Percentiles rank a stretch among this genome's conserved stretches.
phyloP scores from a whole-genome alignment of 768 basidiomycete species.

The Dentipellis fragilis region DNA sequence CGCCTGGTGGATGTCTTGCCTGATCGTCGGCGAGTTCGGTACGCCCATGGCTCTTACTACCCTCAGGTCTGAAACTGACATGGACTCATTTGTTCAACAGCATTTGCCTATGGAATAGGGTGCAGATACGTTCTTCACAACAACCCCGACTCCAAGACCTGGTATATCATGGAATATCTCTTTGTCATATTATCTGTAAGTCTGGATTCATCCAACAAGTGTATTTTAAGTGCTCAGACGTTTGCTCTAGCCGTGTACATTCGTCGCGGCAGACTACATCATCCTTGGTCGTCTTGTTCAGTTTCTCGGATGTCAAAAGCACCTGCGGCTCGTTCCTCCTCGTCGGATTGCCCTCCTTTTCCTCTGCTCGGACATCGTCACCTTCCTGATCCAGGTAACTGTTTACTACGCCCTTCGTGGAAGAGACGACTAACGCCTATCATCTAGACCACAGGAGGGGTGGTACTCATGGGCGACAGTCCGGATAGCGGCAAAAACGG shows the following conservation, averaged over 20 bases:
- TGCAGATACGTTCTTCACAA: conserved; percentile 45
- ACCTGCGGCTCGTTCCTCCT: conserved; percentile 33
- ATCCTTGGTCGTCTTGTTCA: conserved; percentile 52
- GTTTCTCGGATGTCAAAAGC: conserved; percentile 34
- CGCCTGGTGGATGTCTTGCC: conserved; percentile 19
- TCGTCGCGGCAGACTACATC: conserved; percentile 61
- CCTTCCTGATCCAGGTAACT: conserved; percentile 54
- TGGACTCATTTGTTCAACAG: conserved; percentile 21
- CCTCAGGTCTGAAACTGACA: neutral
- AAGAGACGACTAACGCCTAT: too few relatives aligned
- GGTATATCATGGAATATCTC: conserved; percentile 49
- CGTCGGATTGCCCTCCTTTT: conserved; percentile 46
- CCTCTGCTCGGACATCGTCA: conserved; percentile 51
- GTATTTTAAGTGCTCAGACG: neutral
- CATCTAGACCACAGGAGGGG: too few relatives aligned
- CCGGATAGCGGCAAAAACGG: conserved; percentile 18
- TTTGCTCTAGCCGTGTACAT: conserved; percentile 53
- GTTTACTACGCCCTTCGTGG: neutral
- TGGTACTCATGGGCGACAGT: conserved; percentile 26
- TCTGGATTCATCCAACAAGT: neutral
- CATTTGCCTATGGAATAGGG: conserved; percentile 46
- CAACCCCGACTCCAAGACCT: conserved; percentile 39
- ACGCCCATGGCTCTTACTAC: conserved; percentile 11
- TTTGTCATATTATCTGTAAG: conserved; percentile 51
- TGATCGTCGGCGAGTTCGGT: conserved; percentile 55